phyloP scores from a whole-genome alignment of 2,329 filamentous ascomycete genomes.

The Neofusicoccum kwambonambiense region DNA sequence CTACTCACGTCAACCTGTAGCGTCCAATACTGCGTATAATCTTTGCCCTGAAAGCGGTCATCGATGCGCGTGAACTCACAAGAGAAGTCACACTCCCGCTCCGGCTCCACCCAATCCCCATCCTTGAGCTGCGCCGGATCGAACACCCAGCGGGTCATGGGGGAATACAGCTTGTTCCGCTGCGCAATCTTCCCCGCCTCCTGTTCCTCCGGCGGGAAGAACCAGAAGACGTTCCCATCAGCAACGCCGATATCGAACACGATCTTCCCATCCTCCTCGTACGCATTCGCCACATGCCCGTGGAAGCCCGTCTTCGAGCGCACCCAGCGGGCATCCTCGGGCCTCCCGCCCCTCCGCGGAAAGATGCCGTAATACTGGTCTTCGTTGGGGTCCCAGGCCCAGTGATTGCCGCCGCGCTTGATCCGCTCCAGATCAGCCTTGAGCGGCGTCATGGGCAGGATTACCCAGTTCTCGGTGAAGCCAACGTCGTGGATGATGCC shows the following conservation, averaged over 20 bases:
- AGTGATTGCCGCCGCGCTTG: constrained; percentile 41
- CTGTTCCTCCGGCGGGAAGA: constrained; percentile 41
- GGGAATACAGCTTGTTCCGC: constrained; percentile 40
- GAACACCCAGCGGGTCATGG: constrained; percentile 41
- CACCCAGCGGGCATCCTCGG: constrained; percentile 55
- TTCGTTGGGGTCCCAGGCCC: constrained; percentile 48
- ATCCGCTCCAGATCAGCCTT: constrained; percentile 36
- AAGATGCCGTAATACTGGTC: constrained; percentile 58
- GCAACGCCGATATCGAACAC: constrained; percentile 40
- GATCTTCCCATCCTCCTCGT: constrained; percentile 42
- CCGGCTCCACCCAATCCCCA: constrained; percentile 31
- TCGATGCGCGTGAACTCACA: constrained; percentile 48
- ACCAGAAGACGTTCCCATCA: constrained; percentile 43
- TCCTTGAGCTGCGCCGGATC: constrained; percentile 34
- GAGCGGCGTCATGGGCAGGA: constrained; percentile 40
- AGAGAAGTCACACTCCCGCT: constrained; percentile 34
- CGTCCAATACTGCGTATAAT: constrained; percentile 42
- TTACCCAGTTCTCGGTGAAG: constrained; percentile 40
- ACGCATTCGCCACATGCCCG: constrained; percentile 45
- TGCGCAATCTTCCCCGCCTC: constrained; percentile 34
- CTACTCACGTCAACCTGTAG: constrained; percentile 37
- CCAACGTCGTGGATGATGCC: constrained; percentile 43
- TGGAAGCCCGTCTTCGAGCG: constrained; percentile 53
- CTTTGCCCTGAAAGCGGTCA: constrained; percentile 42
- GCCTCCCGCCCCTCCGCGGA: constrained; percentile 50